These are phyloP conservation scores for Annulohypoxylon nitens DNA, from an alignment of 495 filamentous ascomycete genomes.

Conservation along the genomic window DNA sequence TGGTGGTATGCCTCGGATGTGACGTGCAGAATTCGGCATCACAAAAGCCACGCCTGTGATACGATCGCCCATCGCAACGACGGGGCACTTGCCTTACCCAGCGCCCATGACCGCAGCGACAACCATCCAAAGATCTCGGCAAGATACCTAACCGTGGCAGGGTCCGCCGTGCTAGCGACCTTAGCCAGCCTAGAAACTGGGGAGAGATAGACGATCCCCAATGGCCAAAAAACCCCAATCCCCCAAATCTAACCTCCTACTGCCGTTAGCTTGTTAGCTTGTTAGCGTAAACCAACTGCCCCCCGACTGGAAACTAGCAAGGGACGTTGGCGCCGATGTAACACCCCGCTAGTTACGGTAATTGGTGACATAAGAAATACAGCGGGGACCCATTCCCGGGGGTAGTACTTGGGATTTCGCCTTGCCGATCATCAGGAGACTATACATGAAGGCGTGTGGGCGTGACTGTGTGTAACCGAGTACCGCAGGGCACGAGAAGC, in stretches of 20 bases:
- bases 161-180: slow-evolving; percentile 1
- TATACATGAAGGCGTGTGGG: slow-evolving; percentile 7
- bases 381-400: slow-evolving; percentile 8
- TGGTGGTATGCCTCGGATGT: slow-evolving; percentile 44
- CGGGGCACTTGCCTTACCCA: slow-evolving; percentile 35
- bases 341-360: slow-evolving; percentile 43
- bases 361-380: slow-evolving; percentile 37
- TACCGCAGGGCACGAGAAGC: slow-evolving; percentile 15
- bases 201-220: neutral
- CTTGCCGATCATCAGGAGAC: slow-evolving; percentile 39
- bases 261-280: neutral
- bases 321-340: slow-evolving; percentile 37
- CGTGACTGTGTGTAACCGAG: slow-evolving; percentile 15
- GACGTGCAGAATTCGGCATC: slow-evolving; percentile 25
- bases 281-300: slow-evolving; percentile 10
- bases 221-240: slow-evolving; percentile 5
- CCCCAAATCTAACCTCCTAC: slow-evolving; percentile 3
- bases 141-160: slow-evolving; percentile 23
- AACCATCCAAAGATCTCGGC: slow-evolving; percentile 32
- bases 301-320: slow-evolving; percentile 16
- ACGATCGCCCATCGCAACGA: slow-evolving; percentile 29
- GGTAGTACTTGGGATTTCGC: slow-evolving; percentile 6
- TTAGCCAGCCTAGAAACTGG: neutral
- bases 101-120: slow-evolving; percentile 20
- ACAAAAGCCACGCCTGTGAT: slow-evolving; percentile 35